Base-by-base conservation (phyloP, 257 asterid species). In the Nyctanthes arbortristis region DNA sequence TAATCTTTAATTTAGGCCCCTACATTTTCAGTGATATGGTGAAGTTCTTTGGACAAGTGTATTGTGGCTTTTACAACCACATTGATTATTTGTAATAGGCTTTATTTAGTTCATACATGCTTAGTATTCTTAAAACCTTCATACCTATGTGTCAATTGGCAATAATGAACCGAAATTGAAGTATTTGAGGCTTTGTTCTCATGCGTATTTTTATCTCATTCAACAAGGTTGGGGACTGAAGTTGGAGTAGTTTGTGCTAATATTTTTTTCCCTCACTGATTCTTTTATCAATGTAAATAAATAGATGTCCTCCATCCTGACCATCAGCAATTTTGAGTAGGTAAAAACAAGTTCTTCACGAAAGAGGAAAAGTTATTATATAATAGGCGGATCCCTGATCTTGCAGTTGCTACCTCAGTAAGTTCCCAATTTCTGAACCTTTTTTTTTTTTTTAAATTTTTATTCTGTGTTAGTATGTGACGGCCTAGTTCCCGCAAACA, bases 351-450 rank as follows among this genome's bases (percentile, higher is more conserved):
- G 74, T 77, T 91, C 71, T 88, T 94, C 75, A 76, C 92, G 33
- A 85, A 80, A 71, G 97, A 89, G 67, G 99, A 91, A 45, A 91
- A 88, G 82, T 1, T 71, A 69, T 60, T 91, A 33, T 37, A 86
- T 73, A 91, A 87, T 82, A 82, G 71, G 68, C 86, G 95, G 79
- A 65, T 82, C 77, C 96, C 99, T 68, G 89, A 91, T 80, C 64
- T 91, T 29, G 78, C 85, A 8, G 74, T 73, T 61, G 93, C 96
- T 71, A 88, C 87, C 83, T 93, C 98, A 29, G 98, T 90, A 74
- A 83, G 98, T 79, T 49, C 34, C 31, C 32, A 28, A 10, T 40
- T 62, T 34, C 54, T 62, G n/a, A 62, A 22, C 7, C 22, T 20
- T 62, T 34, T 30, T 8, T 25, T 14, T 25, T 55, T 10, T 70